phyloP scores from a whole-genome alignment of 169 alveolate species.

The Babesia microti region DNA sequence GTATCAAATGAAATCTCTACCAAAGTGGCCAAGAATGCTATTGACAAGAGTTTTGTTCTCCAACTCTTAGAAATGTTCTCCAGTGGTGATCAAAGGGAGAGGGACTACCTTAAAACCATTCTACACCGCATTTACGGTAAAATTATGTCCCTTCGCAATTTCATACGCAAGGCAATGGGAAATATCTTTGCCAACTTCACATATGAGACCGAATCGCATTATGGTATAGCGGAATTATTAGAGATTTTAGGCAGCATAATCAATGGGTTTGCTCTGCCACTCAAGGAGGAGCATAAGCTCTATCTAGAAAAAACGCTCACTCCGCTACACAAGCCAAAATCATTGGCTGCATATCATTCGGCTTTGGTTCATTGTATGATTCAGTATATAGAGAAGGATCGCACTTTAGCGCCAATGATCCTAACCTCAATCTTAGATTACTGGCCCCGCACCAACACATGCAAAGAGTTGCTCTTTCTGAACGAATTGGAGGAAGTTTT shows the following conservation, averaged over 20 bases:
- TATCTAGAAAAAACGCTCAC: slow-evolving; percentile 86
- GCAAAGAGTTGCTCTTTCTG: slow-evolving; percentile 85
- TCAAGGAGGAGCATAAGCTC: slow-evolving; percentile 92
- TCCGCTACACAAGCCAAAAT: slow-evolving; percentile 90
- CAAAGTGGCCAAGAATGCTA: slow-evolving; percentile 69
- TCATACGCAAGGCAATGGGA: slow-evolving; percentile 89
- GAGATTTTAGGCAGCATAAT: slow-evolving; percentile 88
- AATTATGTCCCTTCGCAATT: slow-evolving; percentile 68
- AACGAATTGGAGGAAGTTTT: slow-evolving; percentile 88
- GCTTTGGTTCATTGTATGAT: slow-evolving; percentile 88
- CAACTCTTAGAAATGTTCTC: slow-evolving; percentile 75
- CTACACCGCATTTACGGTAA: slow-evolving; percentile 87
- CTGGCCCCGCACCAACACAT: slow-evolving; percentile 95
- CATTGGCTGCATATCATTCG: slow-evolving; percentile 84
- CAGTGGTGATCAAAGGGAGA: slow-evolving; percentile 89
- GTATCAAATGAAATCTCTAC: slow-evolving; percentile 74
- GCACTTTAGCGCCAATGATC: slow-evolving; percentile 83
- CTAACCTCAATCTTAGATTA: slow-evolving; percentile 67
- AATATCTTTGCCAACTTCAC: slow-evolving; percentile 83
- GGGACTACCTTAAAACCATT: slow-evolving; percentile 89
- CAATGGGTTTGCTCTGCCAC: slow-evolving; percentile 94
- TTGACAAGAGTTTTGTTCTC: slow-evolving; percentile 69
- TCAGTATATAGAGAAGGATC: slow-evolving; percentile 89
- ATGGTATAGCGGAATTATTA: slow-evolving; percentile 91
- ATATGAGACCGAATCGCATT: slow-evolving; percentile 83